phyloP scores from a whole-genome alignment of 2,329 filamentous ascomycete species.

The Microascus cirrosus region DNA sequence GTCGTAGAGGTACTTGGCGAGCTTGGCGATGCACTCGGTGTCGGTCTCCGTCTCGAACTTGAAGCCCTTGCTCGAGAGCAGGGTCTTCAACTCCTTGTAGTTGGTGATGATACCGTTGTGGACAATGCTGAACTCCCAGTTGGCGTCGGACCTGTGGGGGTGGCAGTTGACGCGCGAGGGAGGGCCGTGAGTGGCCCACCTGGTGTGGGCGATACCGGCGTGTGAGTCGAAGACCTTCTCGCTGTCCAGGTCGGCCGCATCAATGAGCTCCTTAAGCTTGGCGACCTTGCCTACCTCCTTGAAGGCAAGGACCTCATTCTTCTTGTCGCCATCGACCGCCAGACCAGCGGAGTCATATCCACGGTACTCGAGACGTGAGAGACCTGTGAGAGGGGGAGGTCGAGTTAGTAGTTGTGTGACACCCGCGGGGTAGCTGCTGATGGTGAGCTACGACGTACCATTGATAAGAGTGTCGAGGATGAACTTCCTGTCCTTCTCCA shows the following conservation, averaged over 20 bases:
- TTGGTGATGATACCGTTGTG: constrained; percentile 99
- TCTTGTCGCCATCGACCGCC: constrained; percentile 95
- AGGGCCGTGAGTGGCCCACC: constrained; percentile 95
- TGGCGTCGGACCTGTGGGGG: constrained; percentile 89
- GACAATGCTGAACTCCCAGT: constrained; percentile 92
- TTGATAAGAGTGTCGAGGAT: constrained; percentile 95
- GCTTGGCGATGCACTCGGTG: constrained; percentile 97
- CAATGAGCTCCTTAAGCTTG: constrained; percentile 90
- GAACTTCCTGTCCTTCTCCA: constrained; percentile 96
- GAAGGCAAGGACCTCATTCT: constrained; percentile 92
- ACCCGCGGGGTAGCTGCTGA: neutral
- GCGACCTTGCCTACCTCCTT: constrained; percentile 99
- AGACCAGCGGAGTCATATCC: constrained; percentile 97
- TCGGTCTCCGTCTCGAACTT: constrained; percentile 99
- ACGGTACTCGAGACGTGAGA: constrained; percentile 93
- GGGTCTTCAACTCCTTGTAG: constrained; percentile 97
- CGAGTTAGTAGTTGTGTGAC: neutral
- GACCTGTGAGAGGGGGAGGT: constrained; percentile 43
- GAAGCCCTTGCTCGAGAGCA: constrained; percentile 90
- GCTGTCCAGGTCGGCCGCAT: constrained; percentile 69
- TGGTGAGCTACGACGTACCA: constrained; percentile 45
- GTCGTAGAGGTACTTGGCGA: constrained; percentile 96
- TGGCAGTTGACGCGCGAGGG: constrained; percentile 96
- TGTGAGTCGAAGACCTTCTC: constrained; percentile 96
- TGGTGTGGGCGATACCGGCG: constrained; percentile 95